Percentiles rank a stretch among this genome's conserved stretches.
phyloP scores from a whole-genome alignment of 164 flowering plant species.

The Magnolia sinica region DNA sequence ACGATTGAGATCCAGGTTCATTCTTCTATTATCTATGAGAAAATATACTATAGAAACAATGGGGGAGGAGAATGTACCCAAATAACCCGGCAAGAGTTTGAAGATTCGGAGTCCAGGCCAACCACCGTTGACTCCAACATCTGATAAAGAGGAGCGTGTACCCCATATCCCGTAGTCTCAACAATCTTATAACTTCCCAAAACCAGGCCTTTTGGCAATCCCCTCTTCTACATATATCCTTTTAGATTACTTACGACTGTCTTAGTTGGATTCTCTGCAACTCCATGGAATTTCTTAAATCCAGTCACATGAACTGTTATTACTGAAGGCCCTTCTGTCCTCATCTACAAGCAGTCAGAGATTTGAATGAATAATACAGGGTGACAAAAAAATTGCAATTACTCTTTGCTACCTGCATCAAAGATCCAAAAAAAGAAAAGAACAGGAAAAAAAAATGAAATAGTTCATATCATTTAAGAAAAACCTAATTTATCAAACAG shows the following conservation, averaged over 20 bases:
- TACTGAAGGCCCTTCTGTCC: conserved; percentile 29
- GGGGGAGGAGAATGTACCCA: conserved; percentile 48
- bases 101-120: conserved; percentile 30
- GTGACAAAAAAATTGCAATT: background rate
- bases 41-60: no score
- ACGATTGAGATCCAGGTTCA: no score
- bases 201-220: conserved; percentile 69
- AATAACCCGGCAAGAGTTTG: conserved; percentile 43
- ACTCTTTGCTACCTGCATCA: background rate
- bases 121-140: conserved; percentile 56
- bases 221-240: conserved; percentile 64
- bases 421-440: background rate
- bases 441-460: background rate
- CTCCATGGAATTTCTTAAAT: conserved; percentile 37
- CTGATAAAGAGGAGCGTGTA: conserved; percentile 57
- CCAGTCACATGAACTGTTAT: conserved; percentile 29
- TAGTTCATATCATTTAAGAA: background rate
- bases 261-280: conserved; percentile 45
- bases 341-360: conserved; percentile 17
- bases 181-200: conserved; percentile 84
- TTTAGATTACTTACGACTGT: conserved; percentile 67
- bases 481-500: background rate
- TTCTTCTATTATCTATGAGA: no score
- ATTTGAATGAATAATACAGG: background rate
- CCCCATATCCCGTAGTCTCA: conserved; percentile 88